Percentiles rank a stretch among this genome's conserved stretches.
Evolutionary conservation across 108 stramenopile species (phyloP).

Genomic region (Nannochloropsis gaditana): DNA sequence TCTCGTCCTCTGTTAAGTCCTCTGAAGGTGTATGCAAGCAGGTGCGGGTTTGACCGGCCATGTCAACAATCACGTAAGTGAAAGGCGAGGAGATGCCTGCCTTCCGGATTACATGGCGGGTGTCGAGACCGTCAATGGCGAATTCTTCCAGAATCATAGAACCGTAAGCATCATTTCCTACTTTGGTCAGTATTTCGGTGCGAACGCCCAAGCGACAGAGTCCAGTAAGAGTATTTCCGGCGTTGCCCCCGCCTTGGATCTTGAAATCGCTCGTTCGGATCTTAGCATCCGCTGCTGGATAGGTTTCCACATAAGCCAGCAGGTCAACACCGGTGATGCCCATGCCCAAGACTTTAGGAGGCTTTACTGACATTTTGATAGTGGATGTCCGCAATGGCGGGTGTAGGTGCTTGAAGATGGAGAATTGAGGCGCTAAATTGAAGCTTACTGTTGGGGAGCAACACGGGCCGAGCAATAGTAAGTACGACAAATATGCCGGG

Average conservation of each 20-base stretch:
- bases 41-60: slow-evolving; percentile 42
- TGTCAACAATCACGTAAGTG: slow-evolving; percentile 49
- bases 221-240: slow-evolving; percentile 43
- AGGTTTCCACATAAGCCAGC: slow-evolving; percentile 41
- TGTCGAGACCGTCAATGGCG: slow-evolving; percentile 41
- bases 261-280: slow-evolving; percentile 36
- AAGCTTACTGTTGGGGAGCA: no score
- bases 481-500: no score
- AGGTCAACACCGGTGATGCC: slow-evolving; percentile 43
- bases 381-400: no score
- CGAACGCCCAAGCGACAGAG: slow-evolving; percentile 42
- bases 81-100: slow-evolving; percentile 47
- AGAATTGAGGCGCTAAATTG: no score
- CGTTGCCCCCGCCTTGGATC: slow-evolving; percentile 47
- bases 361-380: no score
- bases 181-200: slow-evolving; percentile 33
- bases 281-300: slow-evolving; percentile 40
- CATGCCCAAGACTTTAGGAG: slow-evolving; percentile 39
- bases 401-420: no score
- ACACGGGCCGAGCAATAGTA: no score
- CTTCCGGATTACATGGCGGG: slow-evolving; percentile 37
- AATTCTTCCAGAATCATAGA: slow-evolving; percentile 39
- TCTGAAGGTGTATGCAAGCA: slow-evolving; percentile 48
- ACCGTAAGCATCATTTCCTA: slow-evolving; percentile 45
- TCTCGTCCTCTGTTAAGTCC: slow-evolving; percentile 39